phyloP scores from a whole-genome alignment of 768 basidiomycete species.

The Psilocybe sp. region DNA sequence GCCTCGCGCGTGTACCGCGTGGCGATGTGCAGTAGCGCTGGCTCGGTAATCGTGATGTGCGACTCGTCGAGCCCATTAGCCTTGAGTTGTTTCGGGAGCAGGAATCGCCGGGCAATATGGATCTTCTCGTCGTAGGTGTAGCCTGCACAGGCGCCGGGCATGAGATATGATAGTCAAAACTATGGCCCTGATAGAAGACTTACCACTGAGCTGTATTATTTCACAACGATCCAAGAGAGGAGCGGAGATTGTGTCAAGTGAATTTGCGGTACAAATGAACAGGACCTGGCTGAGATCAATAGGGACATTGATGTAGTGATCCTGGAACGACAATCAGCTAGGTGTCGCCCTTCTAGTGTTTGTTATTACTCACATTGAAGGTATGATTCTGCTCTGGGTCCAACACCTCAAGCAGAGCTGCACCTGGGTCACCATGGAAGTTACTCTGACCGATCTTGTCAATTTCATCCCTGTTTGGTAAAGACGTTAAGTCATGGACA shows the following conservation, averaged over 20 bases:
- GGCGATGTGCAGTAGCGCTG: conserved; percentile 67
- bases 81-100: conserved; percentile 83
- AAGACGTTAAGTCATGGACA: neutral
- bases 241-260: conserved; percentile 83
- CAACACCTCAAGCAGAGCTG: conserved; percentile 87
- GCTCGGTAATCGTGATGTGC: conserved; percentile 65
- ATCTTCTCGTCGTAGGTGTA: conserved; percentile 92
- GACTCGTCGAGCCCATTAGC: conserved; percentile 70
- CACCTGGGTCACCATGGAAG: conserved; percentile 90
- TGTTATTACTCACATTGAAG: conserved; percentile 55
- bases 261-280: conserved; percentile 92
- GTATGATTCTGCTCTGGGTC: conserved; percentile 92
- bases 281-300: conserved; percentile 86
- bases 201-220: conserved; percentile 75
- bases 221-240: conserved; percentile 91
- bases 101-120: conserved; percentile 82
- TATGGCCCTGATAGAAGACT: conserved; percentile 9
- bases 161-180: neutral
- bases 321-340: conserved; percentile 36
- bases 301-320: conserved; percentile 90
- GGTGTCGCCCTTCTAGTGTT: neutral
- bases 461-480: conserved; percentile 67
- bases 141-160: conserved; percentile 31
- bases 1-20: conserved; percentile 87
- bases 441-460: conserved; percentile 88